These are phyloP conservation scores for Athelia sp. DNA, from an alignment of 1,284 basidiomycete species.

Conservation along the genomic window DNA sequence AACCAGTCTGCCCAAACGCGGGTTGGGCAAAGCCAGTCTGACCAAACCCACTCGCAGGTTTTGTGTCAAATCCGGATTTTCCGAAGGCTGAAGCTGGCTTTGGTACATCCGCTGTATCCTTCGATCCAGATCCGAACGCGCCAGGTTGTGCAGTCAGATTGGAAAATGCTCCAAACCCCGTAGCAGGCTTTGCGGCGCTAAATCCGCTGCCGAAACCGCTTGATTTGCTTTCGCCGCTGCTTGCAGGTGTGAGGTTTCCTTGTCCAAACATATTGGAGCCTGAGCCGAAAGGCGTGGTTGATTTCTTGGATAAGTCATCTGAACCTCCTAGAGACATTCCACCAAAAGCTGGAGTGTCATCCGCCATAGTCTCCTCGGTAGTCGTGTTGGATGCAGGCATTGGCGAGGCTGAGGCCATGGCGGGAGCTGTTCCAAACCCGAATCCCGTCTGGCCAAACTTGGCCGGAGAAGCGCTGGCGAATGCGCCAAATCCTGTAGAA, in stretches of 20 bases:
- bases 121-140: constrained; percentile 16
- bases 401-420: constrained; percentile 1
- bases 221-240: constrained; percentile 5
- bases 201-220: constrained; percentile 9
- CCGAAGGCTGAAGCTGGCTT: constrained; percentile 16
- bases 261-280: constrained; percentile 7
- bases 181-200: constrained; percentile 29
- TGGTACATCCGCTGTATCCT: constrained; percentile 5
- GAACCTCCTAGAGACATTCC: constrained; percentile 31
- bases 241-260: neutral
- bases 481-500: constrained; percentile 25
- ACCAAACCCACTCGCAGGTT: constrained; percentile 15
- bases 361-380: constrained; percentile 33
- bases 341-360: constrained; percentile 27
- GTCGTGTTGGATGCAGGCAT: constrained; percentile 9
- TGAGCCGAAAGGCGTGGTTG: constrained; percentile 24
- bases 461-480: constrained; percentile 19
- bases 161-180: constrained; percentile 35
- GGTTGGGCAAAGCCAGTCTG: constrained; percentile 18
- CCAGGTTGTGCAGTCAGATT: constrained; percentile 18
- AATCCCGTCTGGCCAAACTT: constrained; percentile 31
- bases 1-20: constrained; percentile 16
- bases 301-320: constrained; percentile 15
- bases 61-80: constrained; percentile 17
- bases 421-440: constrained; percentile 12